Conservation (phyloP, 1,284 basidiomycete species). For the Cyathus pygmaeus region DNA sequence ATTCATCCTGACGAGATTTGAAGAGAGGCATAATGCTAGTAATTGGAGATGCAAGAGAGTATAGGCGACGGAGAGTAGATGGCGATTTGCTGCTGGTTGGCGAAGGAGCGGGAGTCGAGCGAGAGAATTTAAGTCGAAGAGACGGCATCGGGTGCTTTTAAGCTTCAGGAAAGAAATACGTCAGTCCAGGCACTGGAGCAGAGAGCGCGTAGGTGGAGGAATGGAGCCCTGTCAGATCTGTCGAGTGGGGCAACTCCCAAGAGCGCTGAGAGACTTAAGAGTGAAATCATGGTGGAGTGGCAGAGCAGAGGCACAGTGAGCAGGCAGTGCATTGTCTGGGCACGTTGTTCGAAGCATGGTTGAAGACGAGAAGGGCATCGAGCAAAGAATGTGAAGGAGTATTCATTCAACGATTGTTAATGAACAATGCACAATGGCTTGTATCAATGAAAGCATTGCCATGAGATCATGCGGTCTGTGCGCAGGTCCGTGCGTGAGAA, state of each 20-base stretch:
- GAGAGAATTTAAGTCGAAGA: too few species aligned
- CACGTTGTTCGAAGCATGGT: neutral
- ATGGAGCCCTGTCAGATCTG: constrained; percentile 3
- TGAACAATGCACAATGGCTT: too few species aligned
- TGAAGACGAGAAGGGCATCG: neutral
- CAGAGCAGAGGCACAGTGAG: neutral
- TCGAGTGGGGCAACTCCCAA: neutral
- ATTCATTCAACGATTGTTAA: too few species aligned
- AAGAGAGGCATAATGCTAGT: constrained; percentile 40
- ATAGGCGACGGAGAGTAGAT: neutral
- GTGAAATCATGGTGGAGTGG: constrained; percentile 1
- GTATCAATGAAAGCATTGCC: too few species aligned
- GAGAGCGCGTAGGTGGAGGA: neutral
- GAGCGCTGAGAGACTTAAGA: neutral
- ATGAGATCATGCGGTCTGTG: neutral
- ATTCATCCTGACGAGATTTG: constrained; percentile 14
- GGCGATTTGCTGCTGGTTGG: neutral
- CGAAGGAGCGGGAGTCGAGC: neutral
- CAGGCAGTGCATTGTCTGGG: neutral
- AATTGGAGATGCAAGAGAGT: neutral
- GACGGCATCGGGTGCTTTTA: neutral
- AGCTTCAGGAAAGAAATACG: too few species aligned
- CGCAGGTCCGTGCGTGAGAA: constrained; percentile 52
- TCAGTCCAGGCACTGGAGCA: too few species aligned
- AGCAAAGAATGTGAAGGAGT: neutral